A percentile compares a stretch with the other conserved stretches of the same genome.
Conservation (phyloP, 345 rosid species). For the Arabis alpina region DNA sequence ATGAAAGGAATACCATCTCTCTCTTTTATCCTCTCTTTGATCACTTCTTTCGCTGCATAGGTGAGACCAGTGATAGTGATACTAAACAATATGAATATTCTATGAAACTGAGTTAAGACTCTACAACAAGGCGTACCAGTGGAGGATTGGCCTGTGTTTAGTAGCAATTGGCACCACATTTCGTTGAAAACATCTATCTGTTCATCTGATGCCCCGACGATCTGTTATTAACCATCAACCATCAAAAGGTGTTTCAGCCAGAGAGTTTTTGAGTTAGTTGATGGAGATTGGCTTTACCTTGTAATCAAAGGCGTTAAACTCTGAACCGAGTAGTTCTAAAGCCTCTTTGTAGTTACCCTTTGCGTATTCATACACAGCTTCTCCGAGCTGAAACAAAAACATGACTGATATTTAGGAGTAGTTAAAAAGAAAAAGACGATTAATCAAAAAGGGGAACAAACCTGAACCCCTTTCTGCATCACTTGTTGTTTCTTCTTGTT, state of each 20-base stretch:
- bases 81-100: slow-evolving; percentile 6
- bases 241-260: slow-evolving; percentile 7
- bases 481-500: slow-evolving; percentile 73
- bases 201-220: slow-evolving; percentile 87
- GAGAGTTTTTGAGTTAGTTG: slow-evolving; percentile 2
- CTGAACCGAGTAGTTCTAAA: slow-evolving; percentile 63
- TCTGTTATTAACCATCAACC: slow-evolving; percentile 44
- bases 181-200: slow-evolving; percentile 91
- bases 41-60: slow-evolving; percentile 59
- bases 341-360: slow-evolving; percentile 57
- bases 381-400: slow-evolving; percentile 63
- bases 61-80: slow-evolving; percentile 2
- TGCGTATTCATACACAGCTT: slow-evolving; percentile 71
- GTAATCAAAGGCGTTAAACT: slow-evolving; percentile 64
- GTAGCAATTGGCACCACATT: slow-evolving; percentile 71
- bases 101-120: background rate
- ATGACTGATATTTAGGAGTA: slow-evolving; percentile 13
- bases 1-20: slow-evolving; percentile 77
- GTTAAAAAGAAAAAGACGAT: background rate
- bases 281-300: slow-evolving; percentile 54
- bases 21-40: slow-evolving; percentile 56
- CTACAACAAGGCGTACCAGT: slow-evolving; percentile 53
- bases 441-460: slow-evolving; percentile 47
- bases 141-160: slow-evolving; percentile 60
- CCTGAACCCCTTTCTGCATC: slow-evolving; percentile 75